Conservation (phyloP, 2,329 filamentous ascomycete species). For the Hypoxylon sp. region DNA sequence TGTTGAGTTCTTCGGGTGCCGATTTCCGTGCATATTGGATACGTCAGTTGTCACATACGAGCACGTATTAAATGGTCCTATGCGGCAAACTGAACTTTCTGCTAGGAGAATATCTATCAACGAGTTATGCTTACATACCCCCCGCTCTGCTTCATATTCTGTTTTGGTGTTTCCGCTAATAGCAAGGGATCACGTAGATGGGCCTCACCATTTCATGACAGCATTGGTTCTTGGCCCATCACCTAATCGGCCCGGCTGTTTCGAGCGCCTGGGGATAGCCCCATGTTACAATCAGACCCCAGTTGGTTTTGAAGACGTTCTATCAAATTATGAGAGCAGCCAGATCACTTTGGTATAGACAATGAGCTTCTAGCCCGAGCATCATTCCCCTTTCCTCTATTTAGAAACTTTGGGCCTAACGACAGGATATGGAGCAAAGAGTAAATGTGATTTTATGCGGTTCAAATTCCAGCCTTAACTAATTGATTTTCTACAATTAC, state of each 20-base stretch:
- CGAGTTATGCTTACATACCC: neutral
- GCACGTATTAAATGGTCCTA: neutral
- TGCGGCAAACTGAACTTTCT: neutral
- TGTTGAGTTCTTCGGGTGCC: neutral
- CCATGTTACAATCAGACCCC: no score
- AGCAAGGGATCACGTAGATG: neutral
- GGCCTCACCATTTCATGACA: neutral
- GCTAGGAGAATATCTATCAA: constrained; percentile 8
- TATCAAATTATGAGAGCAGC: neutral
- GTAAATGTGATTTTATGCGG: no score
- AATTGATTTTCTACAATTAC: no score
- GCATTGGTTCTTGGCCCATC: constrained; percentile 7
- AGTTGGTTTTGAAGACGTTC: neutral
- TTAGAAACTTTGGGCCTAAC: neutral
- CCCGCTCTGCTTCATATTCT: neutral
- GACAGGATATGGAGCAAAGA: neutral
- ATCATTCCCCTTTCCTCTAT: neutral
- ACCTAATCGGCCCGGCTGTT: constrained; percentile 1
- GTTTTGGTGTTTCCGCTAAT: constrained; percentile 2
- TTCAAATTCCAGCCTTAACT: no score
- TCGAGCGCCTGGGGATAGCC: constrained; percentile 2
- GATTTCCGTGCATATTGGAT: neutral
- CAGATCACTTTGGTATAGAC: neutral
- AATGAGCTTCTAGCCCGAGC: neutral
- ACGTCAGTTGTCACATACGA: neutral